These are phyloP conservation scores for Paecilomyces dactylethromorphus DNA, from an alignment of 2,329 filamentous ascomycete genomes.

Conservation along the genomic window DNA sequence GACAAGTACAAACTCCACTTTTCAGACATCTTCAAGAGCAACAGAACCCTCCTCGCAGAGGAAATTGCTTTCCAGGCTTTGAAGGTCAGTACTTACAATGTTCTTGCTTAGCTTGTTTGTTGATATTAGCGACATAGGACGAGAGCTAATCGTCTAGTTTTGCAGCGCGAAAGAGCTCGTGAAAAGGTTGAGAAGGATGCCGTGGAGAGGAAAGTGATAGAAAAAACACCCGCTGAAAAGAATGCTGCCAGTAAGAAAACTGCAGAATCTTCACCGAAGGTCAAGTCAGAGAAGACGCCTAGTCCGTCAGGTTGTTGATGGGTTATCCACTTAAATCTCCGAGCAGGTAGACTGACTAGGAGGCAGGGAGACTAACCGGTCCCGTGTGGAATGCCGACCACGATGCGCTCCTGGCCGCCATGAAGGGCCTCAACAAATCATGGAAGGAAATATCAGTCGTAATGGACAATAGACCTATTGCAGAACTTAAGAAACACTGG, in stretches of 20 bases:
- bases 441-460: slow-evolving; percentile 17
- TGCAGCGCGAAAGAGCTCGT: neutral
- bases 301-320: neutral
- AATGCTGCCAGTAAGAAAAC: neutral
- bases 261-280: neutral
- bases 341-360: neutral
- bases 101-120: neutral
- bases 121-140: neutral
- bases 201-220: neutral
- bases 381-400: slow-evolving; percentile 14
- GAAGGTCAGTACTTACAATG: slow-evolving; percentile 4
- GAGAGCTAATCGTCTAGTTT: neutral
- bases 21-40: slow-evolving; percentile 15
- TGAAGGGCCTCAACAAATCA: slow-evolving; percentile 12
- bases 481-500: slow-evolving; percentile 19
- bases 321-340: neutral
- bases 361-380: neutral
- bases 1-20: slow-evolving; percentile 9
- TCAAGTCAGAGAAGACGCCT: neutral
- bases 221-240: neutral
- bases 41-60: slow-evolving; percentile 9
- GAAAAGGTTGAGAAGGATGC: neutral
- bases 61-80: slow-evolving; percentile 9
- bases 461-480: slow-evolving; percentile 14
- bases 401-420: slow-evolving; percentile 11